phyloP scores from a whole-genome alignment of 2,329 filamentous ascomycete genomes.

The Aspergillus latus region DNA sequence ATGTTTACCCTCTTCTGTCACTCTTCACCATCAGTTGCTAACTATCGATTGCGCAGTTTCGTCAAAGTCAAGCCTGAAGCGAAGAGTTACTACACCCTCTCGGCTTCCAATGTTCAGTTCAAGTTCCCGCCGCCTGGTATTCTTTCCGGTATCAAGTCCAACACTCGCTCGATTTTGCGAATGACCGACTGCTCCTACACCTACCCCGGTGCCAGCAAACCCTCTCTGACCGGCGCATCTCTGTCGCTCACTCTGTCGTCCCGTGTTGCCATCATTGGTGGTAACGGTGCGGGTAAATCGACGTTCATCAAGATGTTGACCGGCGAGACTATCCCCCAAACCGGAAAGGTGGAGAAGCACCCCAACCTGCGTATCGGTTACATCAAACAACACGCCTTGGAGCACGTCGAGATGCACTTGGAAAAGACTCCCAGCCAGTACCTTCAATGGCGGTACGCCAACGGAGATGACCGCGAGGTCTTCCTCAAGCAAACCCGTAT shows the following conservation, averaged over 20 bases:
- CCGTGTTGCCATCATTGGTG: constrained; percentile 91
- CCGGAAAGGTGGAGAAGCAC: constrained; percentile 93
- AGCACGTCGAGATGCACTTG: constrained; percentile 99
- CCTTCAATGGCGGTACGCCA: constrained; percentile 95
- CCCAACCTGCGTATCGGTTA: constrained; percentile 98
- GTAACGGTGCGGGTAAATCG: constrained; percentile 97
- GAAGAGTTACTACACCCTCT: constrained; percentile 97
- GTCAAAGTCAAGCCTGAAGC: constrained; percentile 89
- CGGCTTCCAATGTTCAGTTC: constrained; percentile 85
- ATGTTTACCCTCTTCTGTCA: not conserved
- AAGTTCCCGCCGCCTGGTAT: constrained; percentile 97
- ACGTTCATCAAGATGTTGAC: constrained; percentile 97
- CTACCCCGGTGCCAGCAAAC: constrained; percentile 87
- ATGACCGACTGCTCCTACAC: constrained; percentile 90
- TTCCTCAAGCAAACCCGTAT: constrained; percentile 96
- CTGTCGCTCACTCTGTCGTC: constrained; percentile 86
- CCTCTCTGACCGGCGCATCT: constrained; percentile 83
- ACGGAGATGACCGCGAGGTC: constrained; percentile 95
- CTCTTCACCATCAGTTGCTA: not conserved
- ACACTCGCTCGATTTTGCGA: constrained; percentile 88
- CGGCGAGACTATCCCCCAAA: constrained; percentile 80
- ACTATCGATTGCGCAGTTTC: constrained; percentile 49
- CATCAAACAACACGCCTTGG: constrained; percentile 98
- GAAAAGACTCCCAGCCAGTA: constrained; percentile 99
- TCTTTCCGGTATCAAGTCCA: constrained; percentile 89